phyloP scores from a whole-genome alignment of 23 red algal species.

The Chondrus crispus region DNA sequence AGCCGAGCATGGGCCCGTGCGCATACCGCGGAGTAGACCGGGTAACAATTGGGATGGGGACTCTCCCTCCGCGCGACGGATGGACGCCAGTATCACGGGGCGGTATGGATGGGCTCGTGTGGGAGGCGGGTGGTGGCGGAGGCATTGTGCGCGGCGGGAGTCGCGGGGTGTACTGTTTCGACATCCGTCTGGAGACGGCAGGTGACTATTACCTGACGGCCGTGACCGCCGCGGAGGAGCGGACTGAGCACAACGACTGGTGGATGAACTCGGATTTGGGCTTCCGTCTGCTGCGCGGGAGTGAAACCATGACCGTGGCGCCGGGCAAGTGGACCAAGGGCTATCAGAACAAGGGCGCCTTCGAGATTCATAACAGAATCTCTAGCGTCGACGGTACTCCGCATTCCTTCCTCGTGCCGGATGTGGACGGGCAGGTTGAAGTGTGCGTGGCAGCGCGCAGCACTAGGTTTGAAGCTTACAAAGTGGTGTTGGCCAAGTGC shows the following conservation, averaged over 20 bases:
- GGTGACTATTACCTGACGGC: conserved; percentile 27
- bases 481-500: conserved; percentile 8
- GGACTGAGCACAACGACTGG: conserved; percentile 43
- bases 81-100: background rate
- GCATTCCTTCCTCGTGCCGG: conserved; percentile 14
- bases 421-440: background rate
- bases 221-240: background rate
- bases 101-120: conserved; percentile 13
- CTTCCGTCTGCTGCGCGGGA: background rate
- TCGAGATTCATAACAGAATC: background rate
- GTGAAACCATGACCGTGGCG: background rate
- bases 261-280: conserved; percentile 15
- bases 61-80: conserved; percentile 16
- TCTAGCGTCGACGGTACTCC: background rate
- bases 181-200: background rate
- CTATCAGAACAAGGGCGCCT: conserved; percentile 24
- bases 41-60: background rate
- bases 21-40: too few relatives aligned
- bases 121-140: background rate
- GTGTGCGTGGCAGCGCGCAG: conserved; percentile 23
- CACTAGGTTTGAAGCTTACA: conserved; percentile 12
- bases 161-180: conserved; percentile 28
- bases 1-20: too few relatives aligned
- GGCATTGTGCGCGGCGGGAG: conserved; percentile 2
- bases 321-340: conserved; percentile 25